phyloP scores from a whole-genome alignment of 2,329 filamentous ascomycete species.

The Exutisphaerella laricina region DNA sequence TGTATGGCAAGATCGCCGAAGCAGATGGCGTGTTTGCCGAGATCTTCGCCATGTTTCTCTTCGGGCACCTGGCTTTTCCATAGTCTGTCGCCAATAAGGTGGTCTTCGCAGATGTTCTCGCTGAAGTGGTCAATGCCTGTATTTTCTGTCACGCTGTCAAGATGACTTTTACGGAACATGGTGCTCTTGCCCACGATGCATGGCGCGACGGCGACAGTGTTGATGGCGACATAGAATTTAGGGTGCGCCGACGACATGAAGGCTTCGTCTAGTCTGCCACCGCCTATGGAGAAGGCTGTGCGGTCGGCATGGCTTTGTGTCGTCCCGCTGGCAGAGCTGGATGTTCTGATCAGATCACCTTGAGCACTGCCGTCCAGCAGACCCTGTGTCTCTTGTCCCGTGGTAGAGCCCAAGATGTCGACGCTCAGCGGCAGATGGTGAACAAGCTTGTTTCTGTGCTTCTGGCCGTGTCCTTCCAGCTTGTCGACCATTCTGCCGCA shows the following conservation, averaged over 20 bases:
- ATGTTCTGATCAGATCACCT: constrained; percentile 19
- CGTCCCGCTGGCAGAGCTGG: constrained; percentile 23
- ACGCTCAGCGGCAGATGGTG: constrained; percentile 88
- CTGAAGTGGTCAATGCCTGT: constrained; percentile 89
- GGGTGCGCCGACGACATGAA: constrained; percentile 92
- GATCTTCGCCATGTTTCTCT: constrained; percentile 38
- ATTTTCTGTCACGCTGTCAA: constrained; percentile 63
- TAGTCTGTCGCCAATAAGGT: constrained; percentile 85
- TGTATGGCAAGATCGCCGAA: constrained; percentile 85
- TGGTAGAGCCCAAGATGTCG: constrained; percentile 49
- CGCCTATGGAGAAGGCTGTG: constrained; percentile 44
- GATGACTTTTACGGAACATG: constrained; percentile 92
- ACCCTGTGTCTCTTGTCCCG: constrained; percentile 23
- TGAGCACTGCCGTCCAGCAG: constrained; percentile 12
- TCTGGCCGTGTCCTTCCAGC: constrained; percentile 62
- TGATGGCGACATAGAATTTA: constrained; percentile 98
- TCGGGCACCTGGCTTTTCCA: constrained; percentile 61
- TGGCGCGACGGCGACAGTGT: constrained; percentile 81
- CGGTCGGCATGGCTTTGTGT: constrained; percentile 18
- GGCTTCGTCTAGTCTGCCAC: constrained; percentile 84
- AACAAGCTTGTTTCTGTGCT: constrained; percentile 70
- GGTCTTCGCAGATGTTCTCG: constrained; percentile 94
- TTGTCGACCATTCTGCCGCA: constrained; percentile 85
- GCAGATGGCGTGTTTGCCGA: constrained; percentile 74
- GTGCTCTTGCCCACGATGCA: constrained; percentile 97